Evolutionary conservation across 2,329 filamentous ascomycete species (phyloP).

Genomic region (Trichoderma atroviride): DNA sequence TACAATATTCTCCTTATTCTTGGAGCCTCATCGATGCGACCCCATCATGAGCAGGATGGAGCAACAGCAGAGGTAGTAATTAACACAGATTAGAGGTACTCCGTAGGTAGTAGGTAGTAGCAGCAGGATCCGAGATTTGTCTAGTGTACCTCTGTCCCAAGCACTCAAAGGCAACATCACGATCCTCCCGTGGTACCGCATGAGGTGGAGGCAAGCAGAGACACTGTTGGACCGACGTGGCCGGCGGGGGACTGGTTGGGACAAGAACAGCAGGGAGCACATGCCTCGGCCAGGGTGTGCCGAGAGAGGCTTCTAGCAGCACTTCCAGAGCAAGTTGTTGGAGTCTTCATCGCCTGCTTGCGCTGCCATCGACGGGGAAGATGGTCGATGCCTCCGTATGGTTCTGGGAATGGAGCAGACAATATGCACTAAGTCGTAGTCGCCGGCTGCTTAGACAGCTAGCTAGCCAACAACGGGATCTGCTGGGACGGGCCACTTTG

Average conservation of each 20-base stretch:
- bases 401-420: conserved; percentile 12
- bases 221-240: conserved; percentile 22
- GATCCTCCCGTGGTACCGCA: background rate
- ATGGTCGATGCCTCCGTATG: background rate
- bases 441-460: conserved; percentile 21
- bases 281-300: conserved; percentile 16
- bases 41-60: background rate
- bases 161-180: background rate
- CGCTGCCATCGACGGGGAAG: background rate
- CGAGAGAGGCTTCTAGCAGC: background rate
- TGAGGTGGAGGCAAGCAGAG: conserved; percentile 12
- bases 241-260: conserved; percentile 15
- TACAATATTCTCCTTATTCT: background rate
- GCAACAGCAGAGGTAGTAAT: background rate
- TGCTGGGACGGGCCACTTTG: conserved; percentile 22
- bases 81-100: too few species aligned
- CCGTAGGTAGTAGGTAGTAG: background rate
- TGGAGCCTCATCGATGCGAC: conserved; percentile 8
- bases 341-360: background rate
- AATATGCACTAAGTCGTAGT: conserved; percentile 20
- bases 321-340: background rate
- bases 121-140: background rate
- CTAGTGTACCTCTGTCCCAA: background rate
- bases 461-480: conserved; percentile 21
- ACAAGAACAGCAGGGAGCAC: conserved; percentile 13